These are phyloP conservation scores for Ophiostoma novo-ulmi DNA, from an alignment of 2,329 filamentous ascomycete species.

Conservation along the genomic window DNA sequence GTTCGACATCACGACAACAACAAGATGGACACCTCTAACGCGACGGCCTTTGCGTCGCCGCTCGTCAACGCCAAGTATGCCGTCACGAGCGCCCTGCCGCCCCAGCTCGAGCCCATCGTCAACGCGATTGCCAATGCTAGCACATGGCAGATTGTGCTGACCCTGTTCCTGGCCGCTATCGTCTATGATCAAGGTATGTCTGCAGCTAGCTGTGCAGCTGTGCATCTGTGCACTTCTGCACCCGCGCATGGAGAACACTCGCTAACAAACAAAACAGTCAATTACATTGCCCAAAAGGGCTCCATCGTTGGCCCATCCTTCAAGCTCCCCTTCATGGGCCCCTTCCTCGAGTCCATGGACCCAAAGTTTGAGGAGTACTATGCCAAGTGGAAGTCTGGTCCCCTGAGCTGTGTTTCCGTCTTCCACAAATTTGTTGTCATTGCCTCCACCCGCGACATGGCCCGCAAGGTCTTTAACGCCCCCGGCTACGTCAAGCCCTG, in stretches of 20 bases:
- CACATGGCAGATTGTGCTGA: conserved; percentile 59
- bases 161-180: conserved; percentile 64
- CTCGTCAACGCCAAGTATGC: conserved; percentile 53
- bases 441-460: conserved; percentile 88
- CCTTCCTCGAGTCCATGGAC: conserved; percentile 86
- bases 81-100: conserved; percentile 46
- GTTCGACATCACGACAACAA: conserved; percentile 11
- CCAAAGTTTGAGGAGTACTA: conserved; percentile 90
- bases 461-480: conserved; percentile 94
- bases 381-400: conserved; percentile 85
- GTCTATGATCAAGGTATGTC: conserved; percentile 80
- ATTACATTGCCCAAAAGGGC: conserved; percentile 70
- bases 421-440: conserved; percentile 99
- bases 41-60: conserved; percentile 62
- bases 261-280: conserved; percentile 48
- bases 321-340: conserved; percentile 88
- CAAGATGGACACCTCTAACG: conserved; percentile 44
- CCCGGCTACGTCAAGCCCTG: conserved; percentile 89
- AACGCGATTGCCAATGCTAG: conserved; percentile 54
- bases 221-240: not conserved
- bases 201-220: not conserved
- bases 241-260: not conserved
- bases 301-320: conserved; percentile 67
- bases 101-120: conserved; percentile 53
- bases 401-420: conserved; percentile 92